phyloP scores from a whole-genome alignment of 176 grass and related monocot species.

The Eleusine indica region DNA sequence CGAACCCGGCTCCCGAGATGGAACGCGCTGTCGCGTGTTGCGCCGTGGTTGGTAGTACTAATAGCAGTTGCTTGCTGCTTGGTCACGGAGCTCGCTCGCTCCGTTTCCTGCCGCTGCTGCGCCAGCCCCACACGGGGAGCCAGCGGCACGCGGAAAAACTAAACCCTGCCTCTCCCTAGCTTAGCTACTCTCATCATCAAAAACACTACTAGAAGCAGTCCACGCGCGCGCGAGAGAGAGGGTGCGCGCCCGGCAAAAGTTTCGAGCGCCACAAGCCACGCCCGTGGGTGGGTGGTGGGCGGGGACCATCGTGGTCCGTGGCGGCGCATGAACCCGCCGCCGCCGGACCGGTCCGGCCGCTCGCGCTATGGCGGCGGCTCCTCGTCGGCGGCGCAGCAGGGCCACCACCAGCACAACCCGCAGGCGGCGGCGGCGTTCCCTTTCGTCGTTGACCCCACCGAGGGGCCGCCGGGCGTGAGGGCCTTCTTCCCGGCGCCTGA shows the following conservation, averaged over 20 bases:
- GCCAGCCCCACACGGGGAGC: background rate
- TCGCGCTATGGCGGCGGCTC: constrained; percentile 15
- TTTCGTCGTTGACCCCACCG: constrained; percentile 35
- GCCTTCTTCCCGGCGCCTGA: constrained; percentile 35
- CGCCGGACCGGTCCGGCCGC: constrained; percentile 1
- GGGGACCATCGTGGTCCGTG: background rate
- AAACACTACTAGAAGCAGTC: background rate
- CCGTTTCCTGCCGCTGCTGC: background rate
- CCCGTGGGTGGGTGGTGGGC: background rate
- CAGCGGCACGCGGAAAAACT: background rate
- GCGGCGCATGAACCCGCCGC: constrained; percentile 30
- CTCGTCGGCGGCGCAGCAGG: background rate
- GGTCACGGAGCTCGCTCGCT: background rate
- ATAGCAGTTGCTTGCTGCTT: background rate
- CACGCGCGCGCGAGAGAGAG: background rate
- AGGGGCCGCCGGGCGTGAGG: background rate
- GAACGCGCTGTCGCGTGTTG: background rate
- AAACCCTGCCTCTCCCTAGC: background rate
- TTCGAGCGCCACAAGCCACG: background rate
- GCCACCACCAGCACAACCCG: background rate
- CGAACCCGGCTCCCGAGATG: background rate
- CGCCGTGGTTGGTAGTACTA: background rate
- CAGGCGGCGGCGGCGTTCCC: background rate
- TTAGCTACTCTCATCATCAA: background rate
- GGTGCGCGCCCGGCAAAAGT: background rate